Evolutionary conservation across 225 moss, liverwort and hornwort species (phyloP).

Genomic region (Sphagnum contortum): DNA sequence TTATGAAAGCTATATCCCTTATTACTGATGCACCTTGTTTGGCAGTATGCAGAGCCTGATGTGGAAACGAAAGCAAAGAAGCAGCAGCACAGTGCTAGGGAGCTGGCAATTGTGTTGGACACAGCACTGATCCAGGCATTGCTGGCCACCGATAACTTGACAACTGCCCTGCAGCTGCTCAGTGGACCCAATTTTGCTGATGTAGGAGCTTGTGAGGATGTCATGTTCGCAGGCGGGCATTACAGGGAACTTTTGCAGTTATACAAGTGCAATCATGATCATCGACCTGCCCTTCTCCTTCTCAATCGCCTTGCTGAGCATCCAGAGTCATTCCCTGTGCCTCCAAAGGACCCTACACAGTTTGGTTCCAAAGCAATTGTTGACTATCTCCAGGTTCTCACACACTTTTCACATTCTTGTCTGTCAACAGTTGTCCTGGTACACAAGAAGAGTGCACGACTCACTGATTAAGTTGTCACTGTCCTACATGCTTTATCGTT

Average conservation of each 20-base stretch:
- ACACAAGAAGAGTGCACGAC: too few relatives aligned
- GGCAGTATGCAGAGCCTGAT: conserved; percentile 39
- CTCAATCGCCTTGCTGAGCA: conserved; percentile 71
- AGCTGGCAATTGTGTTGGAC: conserved; percentile 73
- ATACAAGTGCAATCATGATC: conserved; percentile 71
- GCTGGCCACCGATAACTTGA: conserved; percentile 53
- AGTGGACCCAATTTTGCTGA: conserved; percentile 87
- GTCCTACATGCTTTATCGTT: too few relatives aligned
- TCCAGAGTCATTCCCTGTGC: conserved; percentile 48
- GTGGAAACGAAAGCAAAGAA: conserved; percentile 25
- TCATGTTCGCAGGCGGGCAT: conserved; percentile 77
- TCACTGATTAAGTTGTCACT: too few relatives aligned
- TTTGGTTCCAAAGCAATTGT: conserved; percentile 62
- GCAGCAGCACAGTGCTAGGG: conserved; percentile 34
- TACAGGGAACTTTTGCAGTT: conserved; percentile 80
- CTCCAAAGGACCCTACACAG: conserved; percentile 53
- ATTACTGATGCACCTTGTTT: too few relatives aligned
- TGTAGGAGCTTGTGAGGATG: conserved; percentile 75
- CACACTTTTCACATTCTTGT: conserved; percentile 1
- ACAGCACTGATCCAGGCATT: conserved; percentile 90
- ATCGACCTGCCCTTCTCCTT: conserved; percentile 68
- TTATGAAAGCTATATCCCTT: too few relatives aligned
- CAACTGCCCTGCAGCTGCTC: conserved; percentile 57
- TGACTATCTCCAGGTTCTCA: conserved; percentile 63
- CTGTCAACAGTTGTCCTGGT: neutral